A percentile compares a stretch with the other conserved stretches of the same genome.
These are phyloP conservation scores for Solanum appendiculatum DNA, from an alignment of 257 asterid genomes.

Conservation along the genomic window DNA sequence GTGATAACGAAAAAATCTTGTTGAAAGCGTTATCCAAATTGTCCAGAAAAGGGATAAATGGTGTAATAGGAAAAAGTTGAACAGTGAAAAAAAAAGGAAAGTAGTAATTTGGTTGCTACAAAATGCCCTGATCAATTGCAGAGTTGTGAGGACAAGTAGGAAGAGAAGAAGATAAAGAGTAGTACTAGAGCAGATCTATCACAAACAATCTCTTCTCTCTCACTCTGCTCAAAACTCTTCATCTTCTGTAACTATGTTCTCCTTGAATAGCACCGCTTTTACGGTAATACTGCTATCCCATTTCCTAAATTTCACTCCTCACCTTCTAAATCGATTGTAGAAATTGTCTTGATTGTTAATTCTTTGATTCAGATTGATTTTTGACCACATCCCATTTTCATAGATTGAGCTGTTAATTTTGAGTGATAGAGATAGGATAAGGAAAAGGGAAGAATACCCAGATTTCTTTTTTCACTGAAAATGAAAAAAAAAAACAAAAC, in stretches of 20 bases:
- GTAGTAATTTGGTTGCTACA: not conserved
- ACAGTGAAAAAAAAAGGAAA: not conserved
- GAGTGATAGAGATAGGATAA: not conserved
- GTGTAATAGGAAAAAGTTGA: not conserved
- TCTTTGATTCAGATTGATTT: not conserved
- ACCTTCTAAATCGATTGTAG: not conserved
- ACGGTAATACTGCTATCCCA: conserved; percentile 32
- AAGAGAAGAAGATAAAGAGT: conserved; percentile 11
- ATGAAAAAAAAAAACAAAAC: not conserved
- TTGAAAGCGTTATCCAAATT: not conserved
- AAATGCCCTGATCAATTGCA: conserved; percentile 19
- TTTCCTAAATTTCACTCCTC: not conserved
- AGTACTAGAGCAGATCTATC: conserved; percentile 4
- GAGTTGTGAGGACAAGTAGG: not conserved
- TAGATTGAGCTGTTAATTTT: not conserved
- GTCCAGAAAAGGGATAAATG: not conserved
- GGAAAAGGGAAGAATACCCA: not conserved
- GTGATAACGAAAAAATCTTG: too few relatives aligned
- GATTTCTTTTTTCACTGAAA: not conserved
- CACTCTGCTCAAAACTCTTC: not conserved
- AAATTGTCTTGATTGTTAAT: not conserved
- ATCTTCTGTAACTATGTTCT: conserved; percentile 42
- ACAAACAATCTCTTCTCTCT: not conserved
- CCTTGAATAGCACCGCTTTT: conserved; percentile 48
- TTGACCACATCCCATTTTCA: conserved; percentile 1